Evolutionary conservation across 2,329 filamentous ascomycete species (phyloP), one percentile per base, ranked within the genome.

Genomic region (Aurifilum marmelostoma): DNA sequence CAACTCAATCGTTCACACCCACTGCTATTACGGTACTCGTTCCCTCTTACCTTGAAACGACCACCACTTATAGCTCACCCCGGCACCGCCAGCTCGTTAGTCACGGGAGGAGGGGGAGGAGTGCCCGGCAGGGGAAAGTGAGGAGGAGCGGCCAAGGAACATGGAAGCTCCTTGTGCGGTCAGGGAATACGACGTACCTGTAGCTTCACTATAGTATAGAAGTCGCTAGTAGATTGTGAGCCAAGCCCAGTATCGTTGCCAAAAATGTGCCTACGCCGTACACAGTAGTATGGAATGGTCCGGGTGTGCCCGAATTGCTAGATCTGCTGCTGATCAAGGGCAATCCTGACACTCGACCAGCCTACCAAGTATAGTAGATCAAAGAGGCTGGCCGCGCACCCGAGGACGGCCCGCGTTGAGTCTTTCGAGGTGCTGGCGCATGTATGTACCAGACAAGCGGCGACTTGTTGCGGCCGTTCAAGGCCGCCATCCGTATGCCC

Each of bases 1-100:
- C 69, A 71, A 66, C 69, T 69, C 69, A 71, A 71, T 69, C 69
- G 67, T 39, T 52, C 67, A 65, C 69, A 69, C 63, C 69, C 69
- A 63, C 69, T 34, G 34, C 34, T 34, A 41, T 21, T 50, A 60
- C 52, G 60, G 50, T 62, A 24, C 37, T 50, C 52, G 21, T 41
- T 47, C 29, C 63, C 67, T n/a, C n/a, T n/a, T n/a, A 69, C 67
- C 60, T 65, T 67, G 54, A 47, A 47, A n/a, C 21, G 7, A 27
- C 54, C 24, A 60, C 50, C n/a, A n/a, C n/a, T n/a, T 37, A 41
- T 56, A 56, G 34, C 67, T 47, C 47, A 43, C 56, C 58, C 32
- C 62, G 63, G 52, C 37, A 24, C 29, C 34, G 27, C 47, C 29
- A 12, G 27, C 60, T 62, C 32, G 60, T 58, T 54, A 29, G n/a